Conservation (phyloP, 345 rosid species). For the Hevea brasiliensis region DNA sequence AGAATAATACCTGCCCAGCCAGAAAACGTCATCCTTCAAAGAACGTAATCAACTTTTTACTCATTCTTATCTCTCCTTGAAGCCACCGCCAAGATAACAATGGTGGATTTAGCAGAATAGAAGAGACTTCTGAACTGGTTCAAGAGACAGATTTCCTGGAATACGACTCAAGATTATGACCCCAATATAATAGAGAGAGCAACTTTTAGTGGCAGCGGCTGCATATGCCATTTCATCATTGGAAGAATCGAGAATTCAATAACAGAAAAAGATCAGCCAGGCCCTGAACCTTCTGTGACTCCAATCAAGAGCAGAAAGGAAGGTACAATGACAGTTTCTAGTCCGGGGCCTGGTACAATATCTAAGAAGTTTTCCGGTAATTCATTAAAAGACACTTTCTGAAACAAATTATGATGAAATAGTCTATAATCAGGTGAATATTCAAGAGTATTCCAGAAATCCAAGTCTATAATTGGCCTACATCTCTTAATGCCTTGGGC, state of each 20-base stretch:
- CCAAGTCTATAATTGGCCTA: too few species aligned
- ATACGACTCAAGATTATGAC: slow-evolving; percentile 31
- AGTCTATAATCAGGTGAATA: too few species aligned
- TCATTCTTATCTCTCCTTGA: background rate
- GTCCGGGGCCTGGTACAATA: too few species aligned
- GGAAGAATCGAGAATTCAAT: slow-evolving; percentile 19
- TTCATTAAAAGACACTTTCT: too few species aligned
- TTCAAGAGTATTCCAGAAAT: too few species aligned
- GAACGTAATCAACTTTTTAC: slow-evolving; percentile 39
- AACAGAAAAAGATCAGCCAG: slow-evolving; percentile 10
- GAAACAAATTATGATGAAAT: too few species aligned
- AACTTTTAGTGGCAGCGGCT: slow-evolving; percentile 52
- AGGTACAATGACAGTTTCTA: slow-evolving; percentile 1
- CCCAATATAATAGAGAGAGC: slow-evolving; percentile 28
- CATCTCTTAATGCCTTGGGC: too few species aligned
- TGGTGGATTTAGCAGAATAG: slow-evolving; percentile 39
- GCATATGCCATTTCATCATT: slow-evolving; percentile 35
- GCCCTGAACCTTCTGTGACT: slow-evolving; percentile 16
- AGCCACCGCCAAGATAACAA: background rate
- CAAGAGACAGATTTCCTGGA: slow-evolving; percentile 35
- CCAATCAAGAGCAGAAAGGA: slow-evolving; percentile 37
- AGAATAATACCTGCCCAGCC: slow-evolving; percentile 21
- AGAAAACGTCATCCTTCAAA: slow-evolving; percentile 38
- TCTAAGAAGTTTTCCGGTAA: too few species aligned
- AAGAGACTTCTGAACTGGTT: slow-evolving; percentile 46